phyloP scores from a whole-genome alignment of 2,329 filamentous ascomycete species.

The Thelonectria rubi region DNA sequence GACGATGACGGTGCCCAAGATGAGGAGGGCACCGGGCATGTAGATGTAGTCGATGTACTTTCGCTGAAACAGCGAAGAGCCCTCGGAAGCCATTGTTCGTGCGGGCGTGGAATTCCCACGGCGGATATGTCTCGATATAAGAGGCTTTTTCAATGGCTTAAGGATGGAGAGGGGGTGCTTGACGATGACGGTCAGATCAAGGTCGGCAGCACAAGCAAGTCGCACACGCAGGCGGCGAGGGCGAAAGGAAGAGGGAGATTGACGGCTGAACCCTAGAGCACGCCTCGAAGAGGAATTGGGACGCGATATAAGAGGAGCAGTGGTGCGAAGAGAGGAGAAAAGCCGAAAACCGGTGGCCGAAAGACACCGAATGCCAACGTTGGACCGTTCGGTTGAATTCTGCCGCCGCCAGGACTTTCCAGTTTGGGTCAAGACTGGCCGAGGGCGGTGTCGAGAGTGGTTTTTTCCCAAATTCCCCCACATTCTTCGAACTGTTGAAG shows the following conservation, averaged over 20 bases:
- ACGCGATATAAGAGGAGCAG: conserved; percentile 18
- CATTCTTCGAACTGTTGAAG: neutral
- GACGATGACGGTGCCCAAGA: conserved; percentile 79
- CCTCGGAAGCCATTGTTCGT: conserved; percentile 41
- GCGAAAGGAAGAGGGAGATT: neutral
- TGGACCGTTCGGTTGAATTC: conserved; percentile 26
- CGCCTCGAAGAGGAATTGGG: conserved; percentile 15
- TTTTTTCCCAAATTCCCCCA: conserved; percentile 6
- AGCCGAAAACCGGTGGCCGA: conserved; percentile 28
- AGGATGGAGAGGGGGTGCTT: neutral
- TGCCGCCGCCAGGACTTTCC: conserved; percentile 22
- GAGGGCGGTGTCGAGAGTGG: conserved; percentile 19
- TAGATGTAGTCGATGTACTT: conserved; percentile 82
- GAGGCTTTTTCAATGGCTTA: conserved; percentile 23
- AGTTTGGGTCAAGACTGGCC: conserved; percentile 9
- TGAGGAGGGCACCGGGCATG: conserved; percentile 80
- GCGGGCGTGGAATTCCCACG: conserved; percentile 30
- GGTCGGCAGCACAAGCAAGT: conserved; percentile 1
- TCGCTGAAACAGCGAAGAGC: conserved; percentile 56
- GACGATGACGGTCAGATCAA: conserved; percentile 13
- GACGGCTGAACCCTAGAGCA: conserved; percentile 19
- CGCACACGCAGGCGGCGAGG: conserved; percentile 13
- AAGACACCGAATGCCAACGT: conserved; percentile 21
- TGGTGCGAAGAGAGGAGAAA: conserved; percentile 24
- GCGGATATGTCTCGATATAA: conserved; percentile 20